Evolutionary conservation across 2,329 filamentous ascomycete genomes (phyloP).

Genomic region (Alternaria arborescens): DNA sequence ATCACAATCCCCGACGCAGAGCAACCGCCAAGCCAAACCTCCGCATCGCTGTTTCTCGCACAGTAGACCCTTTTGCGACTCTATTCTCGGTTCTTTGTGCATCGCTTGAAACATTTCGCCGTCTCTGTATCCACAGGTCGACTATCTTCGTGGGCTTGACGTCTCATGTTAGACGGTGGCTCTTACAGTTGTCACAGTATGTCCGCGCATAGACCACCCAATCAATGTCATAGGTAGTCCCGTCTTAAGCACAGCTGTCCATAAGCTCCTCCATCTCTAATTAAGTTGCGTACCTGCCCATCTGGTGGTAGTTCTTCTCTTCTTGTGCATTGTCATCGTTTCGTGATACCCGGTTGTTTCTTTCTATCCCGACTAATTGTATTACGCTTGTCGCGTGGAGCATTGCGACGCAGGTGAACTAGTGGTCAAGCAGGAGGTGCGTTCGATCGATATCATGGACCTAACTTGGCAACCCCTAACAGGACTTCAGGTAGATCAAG

Average conservation of each 20-base stretch:
- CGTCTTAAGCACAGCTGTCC: conserved; percentile 49
- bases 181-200: conserved; percentile 24
- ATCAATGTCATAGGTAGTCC: conserved; percentile 36
- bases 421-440: conserved; percentile 23
- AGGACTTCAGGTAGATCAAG: not conserved
- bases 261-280: conserved; percentile 34
- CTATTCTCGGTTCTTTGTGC: not conserved
- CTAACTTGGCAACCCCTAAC: not conserved
- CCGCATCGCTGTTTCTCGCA: conserved; percentile 19
- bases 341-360: conserved; percentile 40
- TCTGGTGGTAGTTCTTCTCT: conserved; percentile 28
- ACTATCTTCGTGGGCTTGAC: conserved; percentile 10
- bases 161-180: conserved; percentile 22
- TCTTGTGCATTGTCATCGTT: conserved; percentile 25
- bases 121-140: not conserved
- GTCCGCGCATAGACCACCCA: conserved; percentile 42
- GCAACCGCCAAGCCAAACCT: conserved; percentile 28
- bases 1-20: conserved; percentile 35
- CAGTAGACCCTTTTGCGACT: not conserved
- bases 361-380: conserved; percentile 11
- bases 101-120: conserved; percentile 2
- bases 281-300: conserved; percentile 31
- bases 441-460: conserved; percentile 4
- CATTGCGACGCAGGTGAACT: conserved; percentile 32
- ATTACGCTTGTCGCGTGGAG: conserved; percentile 26